Percentiles rank a stretch among this genome's conserved stretches.
Conservation (phyloP, 2,329 filamentous ascomycete genomes). For the Myriosclerotinia curreyana region DNA sequence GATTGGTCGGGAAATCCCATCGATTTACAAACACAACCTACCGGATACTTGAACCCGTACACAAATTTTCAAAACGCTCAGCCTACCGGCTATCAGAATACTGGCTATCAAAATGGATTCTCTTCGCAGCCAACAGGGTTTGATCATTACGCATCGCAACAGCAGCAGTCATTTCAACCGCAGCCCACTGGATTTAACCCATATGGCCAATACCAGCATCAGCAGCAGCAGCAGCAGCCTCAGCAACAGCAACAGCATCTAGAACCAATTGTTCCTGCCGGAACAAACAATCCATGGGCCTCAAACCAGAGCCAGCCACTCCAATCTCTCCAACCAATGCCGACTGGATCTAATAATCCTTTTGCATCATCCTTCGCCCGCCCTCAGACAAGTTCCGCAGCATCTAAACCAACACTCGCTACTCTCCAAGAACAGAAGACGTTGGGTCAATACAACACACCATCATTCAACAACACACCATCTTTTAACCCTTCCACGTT, state of each 20-base stretch:
- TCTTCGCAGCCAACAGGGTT: slow-evolving; percentile 66
- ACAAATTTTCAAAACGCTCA: slow-evolving; percentile 48
- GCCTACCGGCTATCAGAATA: slow-evolving; percentile 64
- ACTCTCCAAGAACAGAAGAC: slow-evolving; percentile 82
- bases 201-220: slow-evolving; percentile 46
- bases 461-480: slow-evolving; percentile 52
- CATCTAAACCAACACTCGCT: slow-evolving; percentile 66
- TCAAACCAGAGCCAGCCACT: slow-evolving; percentile 54
- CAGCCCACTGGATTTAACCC: slow-evolving; percentile 55
- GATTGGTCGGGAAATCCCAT: slow-evolving; percentile 98
- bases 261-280: slow-evolving; percentile 66
- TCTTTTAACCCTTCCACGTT: slow-evolving; percentile 47
- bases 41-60: slow-evolving; percentile 64
- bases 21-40: slow-evolving; percentile 78
- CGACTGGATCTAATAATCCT: slow-evolving; percentile 96
- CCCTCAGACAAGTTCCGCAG: slow-evolving; percentile 52
- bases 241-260: slow-evolving; percentile 42
- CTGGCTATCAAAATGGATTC: slow-evolving; percentile 65
- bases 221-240: slow-evolving; percentile 39
- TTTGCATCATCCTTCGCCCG: slow-evolving; percentile 75
- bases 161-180: slow-evolving; percentile 50
- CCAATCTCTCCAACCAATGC: slow-evolving; percentile 71
- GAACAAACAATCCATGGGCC: slow-evolving; percentile 94
- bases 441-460: slow-evolving; percentile 45
- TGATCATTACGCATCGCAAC: slow-evolving; percentile 64